phyloP scores from a whole-genome alignment of 176 grass and related monocot species.

The Canna indica region DNA sequence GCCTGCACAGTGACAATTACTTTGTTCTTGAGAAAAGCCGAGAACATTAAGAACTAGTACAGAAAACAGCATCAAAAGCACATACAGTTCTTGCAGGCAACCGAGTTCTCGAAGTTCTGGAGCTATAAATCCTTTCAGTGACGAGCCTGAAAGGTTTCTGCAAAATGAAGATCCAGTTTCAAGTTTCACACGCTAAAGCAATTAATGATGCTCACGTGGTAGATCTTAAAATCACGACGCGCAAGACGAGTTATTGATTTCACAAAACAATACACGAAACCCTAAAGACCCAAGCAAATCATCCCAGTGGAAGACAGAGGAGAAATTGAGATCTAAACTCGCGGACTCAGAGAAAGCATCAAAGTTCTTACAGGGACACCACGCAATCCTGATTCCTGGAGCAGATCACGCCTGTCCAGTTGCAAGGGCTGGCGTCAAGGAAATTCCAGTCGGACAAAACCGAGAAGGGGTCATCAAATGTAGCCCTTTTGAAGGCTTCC shows the following conservation, averaged over 20 bases:
- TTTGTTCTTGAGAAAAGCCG: neutral
- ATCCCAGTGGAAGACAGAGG: neutral
- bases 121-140: slow-evolving; percentile 81
- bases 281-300: neutral
- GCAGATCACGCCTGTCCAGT: slow-evolving; percentile 81
- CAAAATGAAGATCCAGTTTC: slow-evolving; percentile 5
- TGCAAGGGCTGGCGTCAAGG: slow-evolving; percentile 51
- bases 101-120: slow-evolving; percentile 41
- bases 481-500: slow-evolving; percentile 50
- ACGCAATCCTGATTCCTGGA: slow-evolving; percentile 46
- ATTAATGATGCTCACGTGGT: neutral
- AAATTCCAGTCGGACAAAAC: slow-evolving; percentile 74
- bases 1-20: slow-evolving; percentile 33
- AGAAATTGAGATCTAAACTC: slow-evolving; percentile 1
- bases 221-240: neutral
- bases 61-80: neutral
- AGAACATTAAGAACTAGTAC: neutral
- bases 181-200: slow-evolving; percentile 6
- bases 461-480: slow-evolving; percentile 71
- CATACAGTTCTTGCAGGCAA: slow-evolving; percentile 89
- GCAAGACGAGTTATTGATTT: neutral
- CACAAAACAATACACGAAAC: neutral
- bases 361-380: slow-evolving; percentile 65
- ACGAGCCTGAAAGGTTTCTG: slow-evolving; percentile 72
- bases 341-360: neutral